Evolutionary conservation across 768 basidiomycete species (phyloP).

Genomic region (Kwoniella shandongensis): DNA sequence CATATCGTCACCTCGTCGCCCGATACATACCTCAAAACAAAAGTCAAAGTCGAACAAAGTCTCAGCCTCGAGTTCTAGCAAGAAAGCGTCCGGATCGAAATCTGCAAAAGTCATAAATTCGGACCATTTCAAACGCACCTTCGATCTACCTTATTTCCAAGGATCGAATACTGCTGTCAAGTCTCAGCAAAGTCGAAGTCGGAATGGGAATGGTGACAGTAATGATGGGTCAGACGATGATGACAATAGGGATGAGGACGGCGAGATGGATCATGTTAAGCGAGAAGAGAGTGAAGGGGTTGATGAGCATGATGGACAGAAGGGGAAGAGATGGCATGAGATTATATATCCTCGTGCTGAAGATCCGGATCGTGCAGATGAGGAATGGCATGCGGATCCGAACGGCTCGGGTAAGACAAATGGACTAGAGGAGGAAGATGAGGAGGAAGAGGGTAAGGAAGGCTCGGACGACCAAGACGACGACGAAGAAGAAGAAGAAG

Average conservation of each 20-base stretch:
- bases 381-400: too few relatives aligned
- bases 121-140: conserved; percentile 29
- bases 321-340: conserved; percentile 11
- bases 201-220: conserved; percentile 1
- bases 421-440: conserved; percentile 55
- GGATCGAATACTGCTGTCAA: too few relatives aligned
- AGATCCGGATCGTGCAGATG: conserved; percentile 1
- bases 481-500: conserved; percentile 58
- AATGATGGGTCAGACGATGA: conserved; percentile 5
- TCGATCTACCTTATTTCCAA: conserved; percentile 32
- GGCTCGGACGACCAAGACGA: conserved; percentile 61
- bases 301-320: background rate
- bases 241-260: background rate
- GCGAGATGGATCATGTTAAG: background rate
- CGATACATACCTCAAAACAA: background rate
- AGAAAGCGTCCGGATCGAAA: conserved; percentile 4
- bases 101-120: conserved; percentile 43
- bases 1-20: conserved; percentile 16
- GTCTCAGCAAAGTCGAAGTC: background rate
- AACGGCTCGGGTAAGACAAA: conserved; percentile 13
- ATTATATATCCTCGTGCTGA: conserved; percentile 32
- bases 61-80: background rate
- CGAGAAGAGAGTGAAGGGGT: background rate
- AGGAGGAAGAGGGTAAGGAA: conserved; percentile 38
- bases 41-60: background rate